Evolutionary conservation across 2,329 filamentous ascomycete species (phyloP), one percentile per base, ranked within the genome.

Genomic region (Fusarium sp.): DNA sequence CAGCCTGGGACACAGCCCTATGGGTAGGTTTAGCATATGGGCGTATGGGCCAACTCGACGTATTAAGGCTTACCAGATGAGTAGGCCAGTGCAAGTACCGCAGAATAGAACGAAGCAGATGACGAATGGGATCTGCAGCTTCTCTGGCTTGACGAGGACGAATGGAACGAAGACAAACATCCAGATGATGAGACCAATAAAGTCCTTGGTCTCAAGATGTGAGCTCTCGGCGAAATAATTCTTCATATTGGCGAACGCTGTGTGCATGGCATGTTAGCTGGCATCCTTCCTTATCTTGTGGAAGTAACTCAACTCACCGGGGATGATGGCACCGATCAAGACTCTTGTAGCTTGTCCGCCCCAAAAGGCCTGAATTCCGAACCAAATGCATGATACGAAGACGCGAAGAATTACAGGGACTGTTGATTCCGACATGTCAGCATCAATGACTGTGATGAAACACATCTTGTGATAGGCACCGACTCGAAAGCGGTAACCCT

Each of bases 281-380:
- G 16, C 16, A 20, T 31, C 31, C 14, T 53, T 31, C 31, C 14
- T 53, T 4, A 5, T 17, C 11, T 53, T 49, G 4, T 24, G 16
- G 60, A 17, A 12, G 27, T 22, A 17, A 29, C 42, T 29, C 22
- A 17, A 29, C 42, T 29, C 58, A 70, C 75, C 76, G 2, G 79
- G 78, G 40, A 80, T 79, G 33, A 79, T 69, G 59, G 78, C 76
- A 20, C 79, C 75, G 53, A 80, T 69, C 64, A 71, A 71, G 20
- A 80, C 75, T 56, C 77, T 60, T 7, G 77, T 79, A 16, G 77
- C 77, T 49, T 79, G 76, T n/a, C 77, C 77, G 27, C 76, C 77
- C 76, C 73, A 80, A 42, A 75, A 80, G 0, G 79, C 79, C 66
- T 79, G 79, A 35, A 80, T 78, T 24, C 79, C 78, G 46, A 79